phyloP scores from a whole-genome alignment of 1,284 basidiomycete genomes.

The Pseudozyma pruni region DNA sequence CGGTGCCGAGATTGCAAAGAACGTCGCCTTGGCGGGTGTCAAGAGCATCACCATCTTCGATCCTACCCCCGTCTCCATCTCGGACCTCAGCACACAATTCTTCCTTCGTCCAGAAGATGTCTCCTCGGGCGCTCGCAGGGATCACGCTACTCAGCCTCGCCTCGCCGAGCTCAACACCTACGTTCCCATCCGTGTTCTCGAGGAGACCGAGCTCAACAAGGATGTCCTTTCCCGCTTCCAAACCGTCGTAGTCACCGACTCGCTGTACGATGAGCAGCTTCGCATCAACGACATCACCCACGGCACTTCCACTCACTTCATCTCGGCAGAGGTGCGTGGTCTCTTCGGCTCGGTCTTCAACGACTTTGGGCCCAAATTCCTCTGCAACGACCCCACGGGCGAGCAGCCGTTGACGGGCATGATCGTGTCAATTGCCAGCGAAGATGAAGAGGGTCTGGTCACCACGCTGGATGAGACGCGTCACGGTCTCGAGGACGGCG shows the following conservation, averaged over 20 bases:
- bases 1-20: conserved; percentile 98
- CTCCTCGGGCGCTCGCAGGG: conserved; percentile 76
- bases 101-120: conserved; percentile 90
- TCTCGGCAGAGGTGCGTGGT: conserved; percentile 89
- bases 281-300: conserved; percentile 87
- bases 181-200: conserved; percentile 83
- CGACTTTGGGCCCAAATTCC: conserved; percentile 94
- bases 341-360: conserved; percentile 96
- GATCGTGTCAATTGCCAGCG: conserved; percentile 77
- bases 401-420: conserved; percentile 93
- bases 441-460: conserved; percentile 82
- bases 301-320: conserved; percentile 81
- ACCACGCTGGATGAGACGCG: conserved; percentile 97
- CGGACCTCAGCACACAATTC: conserved; percentile 95
- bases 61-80: conserved; percentile 83
- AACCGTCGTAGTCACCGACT: conserved; percentile 88
- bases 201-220: conserved; percentile 52
- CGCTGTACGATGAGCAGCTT: conserved; percentile 81
- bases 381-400: conserved; percentile 93
- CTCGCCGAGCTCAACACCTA: conserved; percentile 96
- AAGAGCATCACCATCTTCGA: conserved; percentile 98
- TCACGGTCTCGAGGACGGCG: conserved; percentile 96
- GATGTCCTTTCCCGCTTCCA: conserved; percentile 59
- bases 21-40: conserved; percentile 93
- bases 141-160: conserved; percentile 85